These are phyloP conservation scores for Penicillium soppii DNA, from an alignment of 495 filamentous ascomycete genomes.

Conservation along the genomic window DNA sequence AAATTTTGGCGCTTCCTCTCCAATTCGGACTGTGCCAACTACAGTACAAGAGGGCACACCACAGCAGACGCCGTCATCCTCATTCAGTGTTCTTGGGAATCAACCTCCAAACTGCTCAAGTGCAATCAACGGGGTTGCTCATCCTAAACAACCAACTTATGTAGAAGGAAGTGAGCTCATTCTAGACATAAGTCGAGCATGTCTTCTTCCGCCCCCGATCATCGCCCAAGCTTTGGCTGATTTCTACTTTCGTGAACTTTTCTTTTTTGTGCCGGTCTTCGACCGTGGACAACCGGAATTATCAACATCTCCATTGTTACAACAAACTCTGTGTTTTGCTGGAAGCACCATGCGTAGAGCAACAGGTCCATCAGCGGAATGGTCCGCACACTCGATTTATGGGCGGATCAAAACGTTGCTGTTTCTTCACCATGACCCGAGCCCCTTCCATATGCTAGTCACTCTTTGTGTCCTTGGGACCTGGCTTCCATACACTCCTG, in stretches of 20 bases:
- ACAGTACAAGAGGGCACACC: background rate
- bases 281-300: conserved; percentile 2
- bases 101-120: background rate
- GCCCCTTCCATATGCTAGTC: conserved; percentile 8
- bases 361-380: conserved; percentile 1
- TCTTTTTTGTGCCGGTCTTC: conserved; percentile 10
- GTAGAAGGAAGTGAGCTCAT: conserved; percentile 3
- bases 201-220: conserved; percentile 1
- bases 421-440: conserved; percentile 10
- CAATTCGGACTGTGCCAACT: background rate
- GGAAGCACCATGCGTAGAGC: conserved; percentile 16
- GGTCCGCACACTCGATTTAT: conserved; percentile 11
- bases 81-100: background rate
- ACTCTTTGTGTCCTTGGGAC: conserved; percentile 10
- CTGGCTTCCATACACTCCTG: conserved; percentile 8
- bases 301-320: conserved; percentile 9
- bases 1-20: background rate
- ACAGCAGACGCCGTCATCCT: background rate
- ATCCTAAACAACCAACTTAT: background rate
- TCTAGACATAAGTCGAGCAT: conserved; percentile 8
- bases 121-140: background rate
- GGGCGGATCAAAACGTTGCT: conserved; percentile 17
- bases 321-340: conserved; percentile 16
- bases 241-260: conserved; percentile 12
- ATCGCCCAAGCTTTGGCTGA: conserved; percentile 9